A percentile compares a stretch with the other conserved stretches of the same genome.
Evolutionary conservation across 371 early-diverging fungal species (phyloP).

Genomic region (Rhizopus arrhizus): DNA sequence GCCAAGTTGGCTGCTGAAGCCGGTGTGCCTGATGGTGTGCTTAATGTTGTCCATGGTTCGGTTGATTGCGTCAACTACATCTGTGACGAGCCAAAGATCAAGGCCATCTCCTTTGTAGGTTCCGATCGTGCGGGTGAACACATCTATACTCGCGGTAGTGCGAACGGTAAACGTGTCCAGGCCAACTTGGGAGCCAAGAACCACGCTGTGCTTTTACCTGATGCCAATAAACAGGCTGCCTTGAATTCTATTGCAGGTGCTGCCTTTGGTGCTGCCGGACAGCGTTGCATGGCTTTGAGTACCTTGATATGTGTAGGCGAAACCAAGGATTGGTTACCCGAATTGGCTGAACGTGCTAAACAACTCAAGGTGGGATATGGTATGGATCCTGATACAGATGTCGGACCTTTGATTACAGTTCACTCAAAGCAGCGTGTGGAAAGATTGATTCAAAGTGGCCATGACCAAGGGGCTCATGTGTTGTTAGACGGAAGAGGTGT

Average conservation of each 20-base stretch:
- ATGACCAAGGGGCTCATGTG: slow-evolving; percentile 88
- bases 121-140: slow-evolving; percentile 82
- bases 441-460: slow-evolving; percentile 79
- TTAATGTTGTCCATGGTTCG: slow-evolving; percentile 93
- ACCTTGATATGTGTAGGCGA: slow-evolving; percentile 92
- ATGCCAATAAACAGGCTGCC: slow-evolving; percentile 88
- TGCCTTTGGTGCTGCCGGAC: slow-evolving; percentile 97
- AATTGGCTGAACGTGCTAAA: slow-evolving; percentile 85
- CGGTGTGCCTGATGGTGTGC: slow-evolving; percentile 93
- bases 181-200: slow-evolving; percentile 98
- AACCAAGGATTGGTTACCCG: slow-evolving; percentile 86
- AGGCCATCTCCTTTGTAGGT: slow-evolving; percentile 96
- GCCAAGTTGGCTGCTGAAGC: slow-evolving; percentile 88
- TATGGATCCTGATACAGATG: slow-evolving; percentile 83
- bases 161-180: slow-evolving; percentile 95
- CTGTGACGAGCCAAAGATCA: slow-evolving; percentile 84
- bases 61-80: slow-evolving; percentile 90
- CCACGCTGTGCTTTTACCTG: slow-evolving; percentile 94
- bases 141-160: slow-evolving; percentile 87
- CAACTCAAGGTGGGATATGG: slow-evolving; percentile 87
- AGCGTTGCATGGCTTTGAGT: slow-evolving; percentile 94
- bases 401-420: slow-evolving; percentile 90
- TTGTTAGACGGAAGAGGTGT: slow-evolving; percentile 89
- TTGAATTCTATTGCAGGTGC: slow-evolving; percentile 92
- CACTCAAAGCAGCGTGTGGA: slow-evolving; percentile 83